A percentile compares a stretch with the other conserved stretches of the same genome.
Conservation (phyloP, 208 protist species). For the Wallacemonas sp. region DNA sequence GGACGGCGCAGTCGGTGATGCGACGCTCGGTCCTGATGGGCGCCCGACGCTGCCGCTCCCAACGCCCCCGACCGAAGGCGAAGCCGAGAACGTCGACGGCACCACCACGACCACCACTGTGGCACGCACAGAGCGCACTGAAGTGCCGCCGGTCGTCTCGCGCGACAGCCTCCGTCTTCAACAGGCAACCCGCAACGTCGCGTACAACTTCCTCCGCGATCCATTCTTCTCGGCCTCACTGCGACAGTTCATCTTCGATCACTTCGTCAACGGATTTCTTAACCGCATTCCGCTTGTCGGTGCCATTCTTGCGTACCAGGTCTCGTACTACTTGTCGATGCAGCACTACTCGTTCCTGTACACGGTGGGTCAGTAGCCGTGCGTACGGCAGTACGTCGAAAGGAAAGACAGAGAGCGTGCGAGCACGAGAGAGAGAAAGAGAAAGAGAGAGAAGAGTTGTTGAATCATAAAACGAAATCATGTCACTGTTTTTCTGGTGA, state of each 20-base stretch:
- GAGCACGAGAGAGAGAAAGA: neutral
- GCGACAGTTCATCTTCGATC: slow-evolving; percentile 61
- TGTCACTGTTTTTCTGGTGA: neutral
- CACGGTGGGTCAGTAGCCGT: slow-evolving; percentile 54
- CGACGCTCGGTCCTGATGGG: neutral
- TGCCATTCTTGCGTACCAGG: slow-evolving; percentile 56
- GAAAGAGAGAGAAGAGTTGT: neutral
- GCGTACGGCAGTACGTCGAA: neutral
- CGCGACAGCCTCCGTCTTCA: slow-evolving; percentile 69
- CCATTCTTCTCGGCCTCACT: slow-evolving; percentile 80
- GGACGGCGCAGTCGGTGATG: neutral
- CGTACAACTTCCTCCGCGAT: slow-evolving; percentile 65
- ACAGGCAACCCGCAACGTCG: slow-evolving; percentile 56
- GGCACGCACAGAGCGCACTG: slow-evolving; percentile 12
- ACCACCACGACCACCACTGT: neutral
- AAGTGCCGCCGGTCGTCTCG: slow-evolving; percentile 34
- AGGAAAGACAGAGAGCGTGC: neutral
- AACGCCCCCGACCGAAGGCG: slow-evolving; percentile 9
- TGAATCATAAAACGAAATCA: neutral
- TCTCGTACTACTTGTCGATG: slow-evolving; percentile 70
- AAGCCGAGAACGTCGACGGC: slow-evolving; percentile 16
- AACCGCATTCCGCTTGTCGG: slow-evolving; percentile 80
- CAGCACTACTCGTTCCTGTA: slow-evolving; percentile 90
- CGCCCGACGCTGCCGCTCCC: neutral
- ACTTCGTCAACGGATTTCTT: slow-evolving; percentile 68